Evolutionary conservation across 2,329 filamentous ascomycete species (phyloP).

Genomic region (Neonectria punicea): DNA sequence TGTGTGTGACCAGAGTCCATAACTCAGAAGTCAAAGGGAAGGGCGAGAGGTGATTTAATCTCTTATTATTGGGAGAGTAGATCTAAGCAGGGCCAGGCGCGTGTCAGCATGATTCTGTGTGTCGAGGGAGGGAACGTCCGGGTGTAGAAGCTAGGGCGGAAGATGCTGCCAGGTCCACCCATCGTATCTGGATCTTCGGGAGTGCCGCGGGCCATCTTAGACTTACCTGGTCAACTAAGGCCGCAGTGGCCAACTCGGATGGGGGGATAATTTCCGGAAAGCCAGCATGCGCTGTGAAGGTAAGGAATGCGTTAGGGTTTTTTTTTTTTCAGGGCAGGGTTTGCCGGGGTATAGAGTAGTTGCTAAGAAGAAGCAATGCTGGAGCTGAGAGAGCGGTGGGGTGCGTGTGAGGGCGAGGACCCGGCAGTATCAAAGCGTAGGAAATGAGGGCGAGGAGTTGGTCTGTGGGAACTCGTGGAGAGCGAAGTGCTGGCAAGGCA

Average conservation of each 20-base stretch:
- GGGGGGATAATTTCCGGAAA: slow-evolving; percentile 46
- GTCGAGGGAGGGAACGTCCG: slow-evolving; percentile 31
- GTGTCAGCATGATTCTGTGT: slow-evolving; percentile 43
- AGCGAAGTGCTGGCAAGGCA: slow-evolving; percentile 27
- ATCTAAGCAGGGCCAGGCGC: slow-evolving; percentile 41
- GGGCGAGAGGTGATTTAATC: slow-evolving; percentile 37
- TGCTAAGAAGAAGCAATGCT: slow-evolving; percentile 35
- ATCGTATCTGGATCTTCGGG: slow-evolving; percentile 45
- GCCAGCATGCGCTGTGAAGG: slow-evolving; percentile 39
- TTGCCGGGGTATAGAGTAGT: slow-evolving; percentile 34
- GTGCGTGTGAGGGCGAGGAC: slow-evolving; percentile 13
- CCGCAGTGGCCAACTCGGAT: slow-evolving; percentile 45
- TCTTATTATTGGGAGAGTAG: slow-evolving; percentile 38
- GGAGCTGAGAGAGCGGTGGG: slow-evolving; percentile 28
- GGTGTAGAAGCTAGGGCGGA: slow-evolving; percentile 38
- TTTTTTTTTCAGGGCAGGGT: slow-evolving; percentile 16
- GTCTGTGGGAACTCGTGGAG: slow-evolving; percentile 26
- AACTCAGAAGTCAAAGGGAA: slow-evolving; percentile 36
- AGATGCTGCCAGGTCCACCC: slow-evolving; percentile 38
- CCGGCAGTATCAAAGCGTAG: slow-evolving; percentile 26
- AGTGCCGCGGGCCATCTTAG: slow-evolving; percentile 44
- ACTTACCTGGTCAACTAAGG: slow-evolving; percentile 44
- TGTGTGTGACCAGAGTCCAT: slow-evolving; percentile 65
- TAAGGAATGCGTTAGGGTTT: slow-evolving; percentile 39
- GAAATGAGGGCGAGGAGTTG: slow-evolving; percentile 43